Base-by-base conservation (phyloP, 495 filamentous ascomycete species). In the Oidiodendron maius region DNA sequence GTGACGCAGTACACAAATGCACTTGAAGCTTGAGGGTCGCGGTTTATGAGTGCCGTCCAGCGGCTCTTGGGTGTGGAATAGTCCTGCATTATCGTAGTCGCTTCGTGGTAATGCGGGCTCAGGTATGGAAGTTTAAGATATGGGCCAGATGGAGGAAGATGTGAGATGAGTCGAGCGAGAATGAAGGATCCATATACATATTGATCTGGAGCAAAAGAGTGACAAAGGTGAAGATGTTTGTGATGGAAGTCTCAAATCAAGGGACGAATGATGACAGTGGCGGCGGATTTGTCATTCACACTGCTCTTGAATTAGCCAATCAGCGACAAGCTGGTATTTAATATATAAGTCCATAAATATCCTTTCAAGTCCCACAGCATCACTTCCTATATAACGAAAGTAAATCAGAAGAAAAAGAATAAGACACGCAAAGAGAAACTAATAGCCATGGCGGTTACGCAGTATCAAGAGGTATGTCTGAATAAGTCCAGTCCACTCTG, bases 1-100 rank as follows among this genome's bases (percentile, higher is more conserved):
- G 71, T 63, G 18, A 86, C 82, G 17, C 59, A 69, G 67, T 84
- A 85, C 56, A 85, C 70, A 57, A 85, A 86, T 24, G 57, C 51
- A 44, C 63, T 67, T 51, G 74, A 57, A 37, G 72, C 69, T 16
- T 64, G 54, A 18, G 72, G 50, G 57, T 80, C 72, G 35, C 81
- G 78, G 34, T 61, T 62, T 18, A 67, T 62, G 12, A 83, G 65
- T 38, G 79, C 78, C 51, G 68, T 69, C 78, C 79, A 83, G 46
- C 81, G 79, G 28, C 64, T 56, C 23, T 61, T 43, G 25, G 71
- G 51, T 42, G 62, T 66, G 47, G 24, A 25, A 44, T 55, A 57
- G 20, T 23, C 32, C 15, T 39, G n/a, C 37, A 48, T 44, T 20
- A n/a, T 50, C 39, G 37, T n/a, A 3, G 43, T 9, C 20, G 39